Conservation (phyloP, 768 basidiomycete species). For the Glaciozyma antarctica region DNA sequence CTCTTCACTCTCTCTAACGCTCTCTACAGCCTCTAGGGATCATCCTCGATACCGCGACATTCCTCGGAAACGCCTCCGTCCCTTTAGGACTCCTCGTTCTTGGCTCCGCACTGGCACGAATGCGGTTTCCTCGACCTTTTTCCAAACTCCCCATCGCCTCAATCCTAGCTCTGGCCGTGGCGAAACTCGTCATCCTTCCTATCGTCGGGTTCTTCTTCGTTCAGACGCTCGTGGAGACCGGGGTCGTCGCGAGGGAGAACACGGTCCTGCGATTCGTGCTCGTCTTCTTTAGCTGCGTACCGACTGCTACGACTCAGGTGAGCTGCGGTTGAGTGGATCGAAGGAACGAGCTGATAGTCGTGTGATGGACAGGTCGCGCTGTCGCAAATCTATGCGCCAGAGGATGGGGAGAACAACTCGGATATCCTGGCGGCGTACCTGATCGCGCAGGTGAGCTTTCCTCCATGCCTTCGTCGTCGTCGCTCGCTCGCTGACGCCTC, state of each 20-base stretch:
- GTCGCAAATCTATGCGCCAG: background rate
- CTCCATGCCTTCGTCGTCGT: no score
- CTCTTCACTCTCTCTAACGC: background rate
- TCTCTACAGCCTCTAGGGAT: background rate
- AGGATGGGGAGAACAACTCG: background rate
- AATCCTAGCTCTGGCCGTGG: slow-evolving; percentile 49
- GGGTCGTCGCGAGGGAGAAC: slow-evolving; percentile 48
- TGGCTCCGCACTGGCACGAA: slow-evolving; percentile 55
- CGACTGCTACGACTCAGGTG: slow-evolving; percentile 48
- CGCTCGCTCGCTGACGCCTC: background rate
- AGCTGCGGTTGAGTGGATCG: background rate
- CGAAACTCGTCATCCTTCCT: slow-evolving; percentile 53
- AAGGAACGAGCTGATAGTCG: no score
- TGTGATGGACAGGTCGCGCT: background rate
- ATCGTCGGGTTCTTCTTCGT: slow-evolving; percentile 55
- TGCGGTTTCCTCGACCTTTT: slow-evolving; percentile 46
- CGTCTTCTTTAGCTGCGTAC: slow-evolving; percentile 55
- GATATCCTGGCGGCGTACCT: background rate
- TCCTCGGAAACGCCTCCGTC: slow-evolving; percentile 56
- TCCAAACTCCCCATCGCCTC: slow-evolving; percentile 47
- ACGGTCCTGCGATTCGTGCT: slow-evolving; percentile 51
- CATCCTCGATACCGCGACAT: slow-evolving; percentile 46
- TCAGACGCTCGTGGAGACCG: slow-evolving; percentile 44
- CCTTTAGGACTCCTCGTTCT: slow-evolving; percentile 57
- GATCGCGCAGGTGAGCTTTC: background rate